These are phyloP conservation scores for Meripilus lineatus DNA, from an alignment of 1,284 basidiomycete genomes.

Conservation along the genomic window DNA sequence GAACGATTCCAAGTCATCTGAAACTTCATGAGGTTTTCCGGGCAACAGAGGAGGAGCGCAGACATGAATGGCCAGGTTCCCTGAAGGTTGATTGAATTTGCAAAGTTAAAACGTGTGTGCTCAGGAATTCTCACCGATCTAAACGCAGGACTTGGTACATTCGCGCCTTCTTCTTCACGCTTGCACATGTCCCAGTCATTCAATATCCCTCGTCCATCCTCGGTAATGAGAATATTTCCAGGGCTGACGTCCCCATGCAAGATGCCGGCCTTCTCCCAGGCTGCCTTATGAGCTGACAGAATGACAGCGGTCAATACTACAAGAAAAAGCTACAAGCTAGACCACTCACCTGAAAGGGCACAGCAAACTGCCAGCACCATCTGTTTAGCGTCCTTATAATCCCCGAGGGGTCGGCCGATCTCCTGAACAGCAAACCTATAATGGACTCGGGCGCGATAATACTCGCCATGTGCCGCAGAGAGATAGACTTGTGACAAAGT, in stretches of 20 bases:
- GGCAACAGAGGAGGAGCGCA: neutral
- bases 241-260: slow-evolving; percentile 2
- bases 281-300: neutral
- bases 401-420: neutral
- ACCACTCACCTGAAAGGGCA: too few species aligned
- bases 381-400: neutral
- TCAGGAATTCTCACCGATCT: neutral
- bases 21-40: neutral
- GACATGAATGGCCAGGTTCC: neutral
- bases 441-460: too few species aligned
- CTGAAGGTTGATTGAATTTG: neutral
- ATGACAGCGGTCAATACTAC: too few species aligned
- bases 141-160: neutral
- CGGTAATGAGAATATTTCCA: slow-evolving; percentile 1
- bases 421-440: neutral
- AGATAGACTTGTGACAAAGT: too few species aligned
- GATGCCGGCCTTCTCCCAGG: neutral
- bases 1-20: slow-evolving; percentile 1
- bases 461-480: too few species aligned
- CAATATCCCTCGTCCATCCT: neutral
- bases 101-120: neutral
- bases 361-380: neutral
- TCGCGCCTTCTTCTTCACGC: neutral
- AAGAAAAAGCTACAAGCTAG: too few species aligned
- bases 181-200: too few species aligned